A percentile compares a stretch with the other conserved stretches of the same genome.
These are phyloP conservation scores for Pilaira anomala DNA, from an alignment of 192 early-diverging fungal species.

Conservation along the genomic window DNA sequence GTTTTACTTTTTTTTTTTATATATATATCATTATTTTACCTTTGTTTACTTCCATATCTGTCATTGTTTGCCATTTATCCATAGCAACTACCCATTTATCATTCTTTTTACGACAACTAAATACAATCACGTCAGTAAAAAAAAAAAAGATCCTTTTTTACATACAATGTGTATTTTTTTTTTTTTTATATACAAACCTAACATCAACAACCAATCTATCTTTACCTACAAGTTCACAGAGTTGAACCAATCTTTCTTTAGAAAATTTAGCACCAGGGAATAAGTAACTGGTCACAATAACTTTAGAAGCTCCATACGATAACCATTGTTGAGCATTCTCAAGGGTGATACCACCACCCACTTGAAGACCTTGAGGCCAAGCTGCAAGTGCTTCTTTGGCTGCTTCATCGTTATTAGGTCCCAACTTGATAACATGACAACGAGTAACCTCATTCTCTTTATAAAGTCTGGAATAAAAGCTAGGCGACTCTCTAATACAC, in stretches of 20 bases:
- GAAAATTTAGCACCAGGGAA: constrained; percentile 81
- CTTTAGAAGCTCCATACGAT: constrained; percentile 81
- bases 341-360: constrained; percentile 90
- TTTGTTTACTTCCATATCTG: constrained; percentile 77
- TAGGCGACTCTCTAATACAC: constrained; percentile 59
- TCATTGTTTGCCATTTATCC: constrained; percentile 97
- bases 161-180: neutral
- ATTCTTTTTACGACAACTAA: constrained; percentile 69
- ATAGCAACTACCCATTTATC: constrained; percentile 92
- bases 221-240: constrained; percentile 58
- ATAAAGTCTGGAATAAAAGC: constrained; percentile 85
- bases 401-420: constrained; percentile 80
- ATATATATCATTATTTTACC: constrained; percentile 37
- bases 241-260: constrained; percentile 55
- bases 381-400: constrained; percentile 75
- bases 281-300: constrained; percentile 95
- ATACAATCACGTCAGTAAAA: neutral
- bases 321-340: constrained; percentile 91
- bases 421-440: constrained; percentile 96
- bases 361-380: constrained; percentile 87
- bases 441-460: constrained; percentile 65
- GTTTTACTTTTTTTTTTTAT: constrained; percentile 20
- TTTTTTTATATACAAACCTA: constrained; percentile 39
- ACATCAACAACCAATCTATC: constrained; percentile 79
- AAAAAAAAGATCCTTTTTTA: neutral